phyloP scores from a whole-genome alignment of 2,329 filamentous ascomycete genomes.

The Ceratocystis colombiana region DNA sequence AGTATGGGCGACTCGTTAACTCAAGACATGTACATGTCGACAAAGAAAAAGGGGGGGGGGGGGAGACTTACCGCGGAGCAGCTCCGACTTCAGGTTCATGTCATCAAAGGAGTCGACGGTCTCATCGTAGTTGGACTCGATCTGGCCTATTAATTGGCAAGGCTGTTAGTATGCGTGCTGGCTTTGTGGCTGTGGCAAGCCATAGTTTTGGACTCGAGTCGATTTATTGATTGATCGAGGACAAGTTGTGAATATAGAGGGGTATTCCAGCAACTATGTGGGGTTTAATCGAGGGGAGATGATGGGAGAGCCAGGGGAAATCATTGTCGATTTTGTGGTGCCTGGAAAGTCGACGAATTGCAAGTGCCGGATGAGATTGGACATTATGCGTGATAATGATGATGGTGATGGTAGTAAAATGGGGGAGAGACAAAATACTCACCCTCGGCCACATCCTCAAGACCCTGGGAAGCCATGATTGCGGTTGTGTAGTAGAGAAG shows the following conservation, averaged over 20 bases:
- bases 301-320: not conserved
- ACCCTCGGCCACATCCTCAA: slow-evolving; percentile 96
- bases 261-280: slow-evolving; percentile 14
- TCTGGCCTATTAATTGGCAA: slow-evolving; percentile 59
- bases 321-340: not conserved
- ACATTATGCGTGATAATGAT: not conserved
- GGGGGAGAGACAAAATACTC: slow-evolving; percentile 35
- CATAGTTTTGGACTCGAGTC: not conserved
- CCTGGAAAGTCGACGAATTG: not conserved
- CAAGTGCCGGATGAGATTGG: not conserved
- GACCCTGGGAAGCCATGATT: slow-evolving; percentile 99
- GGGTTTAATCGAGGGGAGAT: slow-evolving; percentile 11
- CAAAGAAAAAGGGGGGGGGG: slow-evolving; percentile 13
- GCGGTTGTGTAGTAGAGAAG: slow-evolving; percentile 43
- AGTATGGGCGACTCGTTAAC: not conserved
- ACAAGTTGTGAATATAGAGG: slow-evolving; percentile 1
- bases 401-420: not conserved
- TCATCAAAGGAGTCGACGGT: slow-evolving; percentile 98
- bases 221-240: not conserved
- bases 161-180: slow-evolving; percentile 8
- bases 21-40: not conserved
- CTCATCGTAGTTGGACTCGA: slow-evolving; percentile 99
- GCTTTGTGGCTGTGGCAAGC: not conserved
- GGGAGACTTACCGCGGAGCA: slow-evolving; percentile 63
- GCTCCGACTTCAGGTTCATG: slow-evolving; percentile 94